Percentiles rank a stretch among this genome's conserved stretches.
phyloP scores from a whole-genome alignment of 2,329 filamentous ascomycete genomes.

The Dothistroma septosporum region DNA sequence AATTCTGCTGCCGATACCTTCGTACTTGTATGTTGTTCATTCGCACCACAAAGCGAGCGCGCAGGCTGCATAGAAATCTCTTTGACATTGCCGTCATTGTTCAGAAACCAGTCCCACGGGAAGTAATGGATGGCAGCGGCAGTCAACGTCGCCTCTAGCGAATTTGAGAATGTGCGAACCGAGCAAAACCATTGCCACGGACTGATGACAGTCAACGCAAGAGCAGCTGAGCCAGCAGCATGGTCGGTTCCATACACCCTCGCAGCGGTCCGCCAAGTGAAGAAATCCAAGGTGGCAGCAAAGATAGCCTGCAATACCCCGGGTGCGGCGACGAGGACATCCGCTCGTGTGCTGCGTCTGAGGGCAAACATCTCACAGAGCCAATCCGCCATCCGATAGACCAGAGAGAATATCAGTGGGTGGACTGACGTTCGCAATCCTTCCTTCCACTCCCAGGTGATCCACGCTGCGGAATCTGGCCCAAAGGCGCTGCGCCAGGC shows the following conservation, averaged over 20 bases:
- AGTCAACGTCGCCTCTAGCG: conserved; percentile 83
- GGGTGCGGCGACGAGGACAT: conserved; percentile 67
- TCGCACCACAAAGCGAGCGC: neutral
- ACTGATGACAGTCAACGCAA: conserved; percentile 67
- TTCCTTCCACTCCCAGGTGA: conserved; percentile 97
- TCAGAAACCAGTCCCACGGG: conserved; percentile 64
- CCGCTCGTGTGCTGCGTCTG: conserved; percentile 55
- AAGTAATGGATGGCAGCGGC: conserved; percentile 73
- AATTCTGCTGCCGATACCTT: neutral
- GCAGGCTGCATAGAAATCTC: neutral
- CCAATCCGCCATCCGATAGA: conserved; percentile 62
- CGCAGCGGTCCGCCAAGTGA: conserved; percentile 76
- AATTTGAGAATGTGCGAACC: conserved; percentile 90
- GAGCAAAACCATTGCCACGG: conserved; percentile 98
- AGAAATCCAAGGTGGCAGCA: conserved; percentile 76
- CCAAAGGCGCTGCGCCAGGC: conserved; percentile 90
- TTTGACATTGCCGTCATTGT: neutral
- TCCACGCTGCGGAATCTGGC: conserved; percentile 71
- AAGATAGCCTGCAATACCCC: conserved; percentile 72
- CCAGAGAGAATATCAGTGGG: conserved; percentile 75
- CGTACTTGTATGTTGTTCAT: too few relatives aligned
- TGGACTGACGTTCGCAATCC: conserved; percentile 86
- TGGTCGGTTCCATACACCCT: conserved; percentile 66
- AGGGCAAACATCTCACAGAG: conserved; percentile 54
- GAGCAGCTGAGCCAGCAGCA: conserved; percentile 61